These are phyloP conservation scores for Suaeda aralocaspica DNA, from an alignment of 148 eudicot genomes.

Conservation along the genomic window DNA sequence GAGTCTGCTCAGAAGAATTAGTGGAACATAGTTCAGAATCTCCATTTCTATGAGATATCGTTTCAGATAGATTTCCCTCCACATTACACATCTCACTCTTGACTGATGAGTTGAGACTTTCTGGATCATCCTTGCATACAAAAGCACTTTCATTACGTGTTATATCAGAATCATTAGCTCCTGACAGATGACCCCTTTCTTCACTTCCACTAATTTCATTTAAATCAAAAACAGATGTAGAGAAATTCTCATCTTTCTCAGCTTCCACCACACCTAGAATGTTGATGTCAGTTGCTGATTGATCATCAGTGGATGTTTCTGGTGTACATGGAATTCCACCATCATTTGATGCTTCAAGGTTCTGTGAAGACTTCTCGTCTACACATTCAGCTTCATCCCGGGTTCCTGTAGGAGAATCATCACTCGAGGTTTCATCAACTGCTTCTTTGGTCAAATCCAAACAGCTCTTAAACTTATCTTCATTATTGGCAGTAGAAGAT, in stretches of 20 bases:
- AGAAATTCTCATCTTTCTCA: slow-evolving; percentile 22
- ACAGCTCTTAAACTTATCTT: slow-evolving; percentile 65
- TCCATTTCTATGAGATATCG: slow-evolving; percentile 32
- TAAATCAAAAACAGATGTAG: slow-evolving; percentile 24
- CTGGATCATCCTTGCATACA: slow-evolving; percentile 29
- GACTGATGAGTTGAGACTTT: slow-evolving; percentile 15
- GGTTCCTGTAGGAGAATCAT: slow-evolving; percentile 24
- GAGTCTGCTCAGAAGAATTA: slow-evolving; percentile 29
- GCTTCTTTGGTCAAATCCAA: slow-evolving; percentile 36
- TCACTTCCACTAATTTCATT: slow-evolving; percentile 28
- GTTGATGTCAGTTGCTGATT: slow-evolving; percentile 24
- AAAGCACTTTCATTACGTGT: slow-evolving; percentile 16
- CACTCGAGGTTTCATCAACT: slow-evolving; percentile 23
- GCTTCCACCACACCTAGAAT: slow-evolving; percentile 23
- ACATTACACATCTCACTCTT: slow-evolving; percentile 25
- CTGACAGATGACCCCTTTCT: slow-evolving; percentile 17
- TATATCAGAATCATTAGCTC: slow-evolving; percentile 22
- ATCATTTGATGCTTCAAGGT: slow-evolving; percentile 26
- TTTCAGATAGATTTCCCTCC: slow-evolving; percentile 32
- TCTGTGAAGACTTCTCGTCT: slow-evolving; percentile 29
- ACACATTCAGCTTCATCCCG: slow-evolving; percentile 26
- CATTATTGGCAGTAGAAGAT: slow-evolving; percentile 28
- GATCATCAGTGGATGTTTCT: slow-evolving; percentile 16
- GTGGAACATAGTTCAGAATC: slow-evolving; percentile 27
- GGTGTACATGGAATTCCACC: slow-evolving; percentile 22